Conservation (phyloP, 2,329 filamentous ascomycete species). For the Cladosporium sp. region DNA sequence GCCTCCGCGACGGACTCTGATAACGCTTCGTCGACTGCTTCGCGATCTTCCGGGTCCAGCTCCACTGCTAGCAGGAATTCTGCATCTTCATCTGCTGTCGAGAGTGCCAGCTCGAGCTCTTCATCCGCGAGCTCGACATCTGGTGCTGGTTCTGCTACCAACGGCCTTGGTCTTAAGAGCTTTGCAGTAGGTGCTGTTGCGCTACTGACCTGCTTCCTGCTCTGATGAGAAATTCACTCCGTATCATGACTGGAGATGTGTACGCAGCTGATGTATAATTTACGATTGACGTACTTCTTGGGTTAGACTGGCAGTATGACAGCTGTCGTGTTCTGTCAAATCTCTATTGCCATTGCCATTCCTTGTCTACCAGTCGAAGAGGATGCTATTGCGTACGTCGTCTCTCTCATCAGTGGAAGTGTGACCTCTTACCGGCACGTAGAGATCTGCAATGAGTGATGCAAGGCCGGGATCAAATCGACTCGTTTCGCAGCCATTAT, state of each 20-base stretch:
- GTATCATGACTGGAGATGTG: neutral
- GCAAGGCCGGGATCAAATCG: too few species aligned
- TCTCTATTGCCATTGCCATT: neutral
- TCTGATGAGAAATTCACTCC: neutral
- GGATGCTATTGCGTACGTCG: neutral
- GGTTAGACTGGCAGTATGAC: neutral
- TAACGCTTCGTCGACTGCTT: neutral
- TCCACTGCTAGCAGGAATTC: neutral
- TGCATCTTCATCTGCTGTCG: neutral
- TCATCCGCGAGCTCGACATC: neutral
- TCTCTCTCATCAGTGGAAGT: too few species aligned
- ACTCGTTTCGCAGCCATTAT: too few species aligned
- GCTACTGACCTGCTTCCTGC: neutral
- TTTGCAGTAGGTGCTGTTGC: neutral
- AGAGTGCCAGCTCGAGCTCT: constrained; percentile 1
- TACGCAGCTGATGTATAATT: constrained; percentile 1
- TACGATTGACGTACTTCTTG: neutral
- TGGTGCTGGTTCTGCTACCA: neutral
- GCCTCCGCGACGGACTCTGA: neutral
- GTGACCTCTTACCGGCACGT: too few species aligned
- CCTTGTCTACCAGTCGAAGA: neutral
- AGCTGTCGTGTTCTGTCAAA: neutral
- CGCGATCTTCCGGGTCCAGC: neutral
- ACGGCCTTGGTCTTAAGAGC: neutral
- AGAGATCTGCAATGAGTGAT: too few species aligned